Conservation (phyloP, 441 rosid species). For the Adansonia gregorii region DNA sequence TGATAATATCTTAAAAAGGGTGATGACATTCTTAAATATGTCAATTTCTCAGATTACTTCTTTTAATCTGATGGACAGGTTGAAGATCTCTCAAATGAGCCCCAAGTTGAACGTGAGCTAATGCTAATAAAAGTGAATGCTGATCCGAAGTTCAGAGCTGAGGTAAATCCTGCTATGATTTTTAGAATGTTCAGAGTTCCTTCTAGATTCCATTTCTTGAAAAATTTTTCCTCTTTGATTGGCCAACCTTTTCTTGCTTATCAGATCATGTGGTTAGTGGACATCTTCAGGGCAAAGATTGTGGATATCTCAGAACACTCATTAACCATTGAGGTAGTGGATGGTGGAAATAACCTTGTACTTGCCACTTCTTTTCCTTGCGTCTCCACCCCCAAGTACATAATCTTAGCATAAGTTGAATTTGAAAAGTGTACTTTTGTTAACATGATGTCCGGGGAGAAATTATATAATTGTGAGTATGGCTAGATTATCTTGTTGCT, state of each 20-base stretch:
- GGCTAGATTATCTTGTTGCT: constrained; percentile 14
- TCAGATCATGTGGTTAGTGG: constrained; percentile 91
- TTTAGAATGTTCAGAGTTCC: neutral
- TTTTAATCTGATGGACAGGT: constrained; percentile 48
- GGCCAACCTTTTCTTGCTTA: constrained; percentile 9
- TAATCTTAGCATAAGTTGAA: neutral
- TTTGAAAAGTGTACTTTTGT: neutral
- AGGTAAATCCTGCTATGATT: constrained; percentile 14
- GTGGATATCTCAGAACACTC: constrained; percentile 84
- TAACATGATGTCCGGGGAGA: neutral
- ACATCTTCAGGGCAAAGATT: constrained; percentile 86
- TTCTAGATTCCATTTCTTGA: neutral
- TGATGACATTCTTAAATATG: neutral
- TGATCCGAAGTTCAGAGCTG: constrained; percentile 17
- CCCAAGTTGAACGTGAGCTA: constrained; percentile 93
- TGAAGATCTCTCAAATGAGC: constrained; percentile 85
- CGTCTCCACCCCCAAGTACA: neutral
- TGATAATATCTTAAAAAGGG: neutral
- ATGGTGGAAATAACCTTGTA: neutral
- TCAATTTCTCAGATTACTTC: constrained; percentile 20
- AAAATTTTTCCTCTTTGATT: neutral
- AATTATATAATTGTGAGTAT: neutral
- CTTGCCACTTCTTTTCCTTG: neutral
- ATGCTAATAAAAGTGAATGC: constrained; percentile 47
- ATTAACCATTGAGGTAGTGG: constrained; percentile 77